These are phyloP conservation scores for Chlorociboria aeruginascens DNA, from an alignment of 495 filamentous ascomycete species.

Conservation along the genomic window DNA sequence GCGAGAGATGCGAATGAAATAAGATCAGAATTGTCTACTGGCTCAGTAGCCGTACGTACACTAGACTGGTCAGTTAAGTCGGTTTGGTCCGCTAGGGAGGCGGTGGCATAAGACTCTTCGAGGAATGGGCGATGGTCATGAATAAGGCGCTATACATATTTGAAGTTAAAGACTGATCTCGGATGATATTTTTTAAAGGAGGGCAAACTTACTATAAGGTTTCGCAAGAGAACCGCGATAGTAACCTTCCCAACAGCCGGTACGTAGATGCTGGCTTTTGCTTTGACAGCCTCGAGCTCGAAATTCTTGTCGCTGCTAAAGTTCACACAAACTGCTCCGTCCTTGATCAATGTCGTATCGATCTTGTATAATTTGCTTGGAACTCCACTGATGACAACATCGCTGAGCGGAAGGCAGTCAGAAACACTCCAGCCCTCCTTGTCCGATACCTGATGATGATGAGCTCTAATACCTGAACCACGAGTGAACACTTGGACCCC, in stretches of 20 bases:
- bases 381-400: conserved; percentile 93
- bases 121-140: too few relatives aligned
- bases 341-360: conserved; percentile 63
- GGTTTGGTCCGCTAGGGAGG: too few relatives aligned
- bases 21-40: too few relatives aligned
- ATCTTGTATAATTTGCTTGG: conserved; percentile 80
- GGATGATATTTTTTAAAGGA: too few relatives aligned
- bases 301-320: conserved; percentile 98
- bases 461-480: conserved; percentile 69
- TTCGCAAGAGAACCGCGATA: conserved; percentile 80
- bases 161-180: too few relatives aligned
- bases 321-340: conserved; percentile 93
- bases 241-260: conserved; percentile 97
- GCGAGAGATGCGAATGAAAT: too few relatives aligned
- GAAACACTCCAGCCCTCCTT: conserved; percentile 56
- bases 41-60: too few relatives aligned
- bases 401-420: conserved; percentile 72
- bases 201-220: conserved; percentile 41
- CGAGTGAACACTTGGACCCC: conserved; percentile 88
- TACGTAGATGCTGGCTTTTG: conserved; percentile 93
- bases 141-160: too few relatives aligned
- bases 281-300: conserved; percentile 64
- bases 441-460: conserved; percentile 72
- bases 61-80: too few relatives aligned
- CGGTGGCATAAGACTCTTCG: too few relatives aligned